A percentile compares a stretch with the other conserved stretches of the same genome.
Conservation (phyloP, 495 filamentous ascomycete species). For the Aspergillus diversus region DNA sequence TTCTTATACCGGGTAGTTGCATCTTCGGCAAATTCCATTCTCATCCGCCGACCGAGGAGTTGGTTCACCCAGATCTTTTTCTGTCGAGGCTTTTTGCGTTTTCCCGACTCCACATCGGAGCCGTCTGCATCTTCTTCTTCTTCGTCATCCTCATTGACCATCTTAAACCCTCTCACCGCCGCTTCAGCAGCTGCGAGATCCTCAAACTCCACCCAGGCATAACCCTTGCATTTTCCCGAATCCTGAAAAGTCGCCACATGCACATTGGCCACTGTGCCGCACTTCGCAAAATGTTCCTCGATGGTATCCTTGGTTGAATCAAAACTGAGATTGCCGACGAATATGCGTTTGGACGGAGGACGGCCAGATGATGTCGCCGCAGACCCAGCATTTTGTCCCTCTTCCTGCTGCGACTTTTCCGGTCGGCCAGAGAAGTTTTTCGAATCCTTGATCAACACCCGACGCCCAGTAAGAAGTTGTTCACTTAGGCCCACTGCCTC, state of each 20-base stretch:
- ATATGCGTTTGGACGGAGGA: slow-evolving; percentile 75
- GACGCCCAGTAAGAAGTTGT: slow-evolving; percentile 71
- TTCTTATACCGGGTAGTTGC: slow-evolving; percentile 86
- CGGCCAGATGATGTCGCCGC: slow-evolving; percentile 51
- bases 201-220: slow-evolving; percentile 90
- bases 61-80: slow-evolving; percentile 82
- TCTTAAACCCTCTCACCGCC: slow-evolving; percentile 81
- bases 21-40: slow-evolving; percentile 94
- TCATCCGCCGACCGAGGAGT: slow-evolving; percentile 74
- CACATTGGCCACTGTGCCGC: slow-evolving; percentile 76
- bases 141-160: slow-evolving; percentile 63
- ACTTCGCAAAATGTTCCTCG: slow-evolving; percentile 75
- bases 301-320: slow-evolving; percentile 81
- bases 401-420: slow-evolving; percentile 57
- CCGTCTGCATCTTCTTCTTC: slow-evolving; percentile 62
- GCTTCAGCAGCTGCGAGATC: slow-evolving; percentile 71
- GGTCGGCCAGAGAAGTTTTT: slow-evolving; percentile 83
- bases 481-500: slow-evolving; percentile 81
- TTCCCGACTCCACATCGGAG: slow-evolving; percentile 40
- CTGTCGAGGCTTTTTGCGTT: slow-evolving; percentile 60
- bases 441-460: slow-evolving; percentile 88
- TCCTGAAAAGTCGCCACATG: slow-evolving; percentile 96
- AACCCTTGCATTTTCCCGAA: slow-evolving; percentile 96
- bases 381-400: slow-evolving; percentile 32
- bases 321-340: slow-evolving; percentile 90